Evolutionary conservation across 768 basidiomycete genomes (phyloP).

Genomic region (Chalciporus chontae): DNA sequence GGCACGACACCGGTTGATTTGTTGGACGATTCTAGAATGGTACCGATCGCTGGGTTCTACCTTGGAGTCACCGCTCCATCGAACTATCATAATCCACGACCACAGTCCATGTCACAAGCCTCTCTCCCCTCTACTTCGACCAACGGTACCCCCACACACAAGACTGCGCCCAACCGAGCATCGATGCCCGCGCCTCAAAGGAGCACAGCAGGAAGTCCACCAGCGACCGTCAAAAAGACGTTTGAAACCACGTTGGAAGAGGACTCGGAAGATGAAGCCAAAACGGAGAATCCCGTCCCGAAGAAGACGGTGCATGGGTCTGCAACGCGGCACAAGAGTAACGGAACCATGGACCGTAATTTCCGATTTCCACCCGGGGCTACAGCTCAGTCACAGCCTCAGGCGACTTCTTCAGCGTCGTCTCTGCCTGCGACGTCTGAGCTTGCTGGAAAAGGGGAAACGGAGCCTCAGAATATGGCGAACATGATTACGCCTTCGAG

Average conservation of each 20-base stretch:
- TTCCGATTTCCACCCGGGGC: conserved; percentile 61
- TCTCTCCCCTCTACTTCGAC: conserved; percentile 43
- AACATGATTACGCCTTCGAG: conserved; percentile 53
- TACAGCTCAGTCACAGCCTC: conserved; percentile 9
- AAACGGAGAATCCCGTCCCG: conserved; percentile 27
- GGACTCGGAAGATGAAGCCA: conserved; percentile 33
- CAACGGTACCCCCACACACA: conserved; percentile 28
- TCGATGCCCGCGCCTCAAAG: conserved; percentile 65
- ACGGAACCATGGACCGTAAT: conserved; percentile 74
- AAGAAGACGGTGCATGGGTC: conserved; percentile 7
- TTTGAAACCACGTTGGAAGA: conserved; percentile 57
- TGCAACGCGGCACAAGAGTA: conserved; percentile 40
- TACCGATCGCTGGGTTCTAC: conserved; percentile 79
- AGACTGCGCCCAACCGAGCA: conserved; percentile 48
- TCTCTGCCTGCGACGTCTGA: conserved; percentile 22
- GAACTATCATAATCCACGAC: conserved; percentile 40
- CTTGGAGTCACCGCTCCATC: conserved; percentile 64
- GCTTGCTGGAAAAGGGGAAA: conserved; percentile 10
- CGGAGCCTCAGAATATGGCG: conserved; percentile 13
- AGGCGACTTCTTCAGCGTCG: conserved; percentile 32
- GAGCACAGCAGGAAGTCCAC: conserved; percentile 38
- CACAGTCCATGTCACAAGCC: conserved; percentile 77
- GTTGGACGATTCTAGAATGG: conserved; percentile 53
- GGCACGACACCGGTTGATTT: background rate
- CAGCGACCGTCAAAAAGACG: conserved; percentile 31